Conservation (phyloP, 345 rosid species). For the Pugionium cornutum region DNA sequence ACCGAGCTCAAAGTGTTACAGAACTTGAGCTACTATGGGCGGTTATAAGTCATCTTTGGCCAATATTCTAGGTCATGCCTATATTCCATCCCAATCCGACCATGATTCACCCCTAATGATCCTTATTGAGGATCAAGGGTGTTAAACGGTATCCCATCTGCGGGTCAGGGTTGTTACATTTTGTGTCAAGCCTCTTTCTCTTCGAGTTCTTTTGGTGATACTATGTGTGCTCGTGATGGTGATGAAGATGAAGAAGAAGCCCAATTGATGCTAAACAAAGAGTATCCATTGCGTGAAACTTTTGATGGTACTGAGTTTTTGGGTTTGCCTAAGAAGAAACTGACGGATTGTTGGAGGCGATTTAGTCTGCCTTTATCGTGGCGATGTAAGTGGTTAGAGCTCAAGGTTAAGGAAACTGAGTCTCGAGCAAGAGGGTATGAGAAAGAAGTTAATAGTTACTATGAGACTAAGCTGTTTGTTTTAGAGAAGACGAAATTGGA, state of each 20-base stretch:
- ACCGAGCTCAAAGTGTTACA: no score
- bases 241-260: slow-evolving; percentile 61
- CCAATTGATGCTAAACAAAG: slow-evolving; percentile 49
- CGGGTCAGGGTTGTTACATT: no score
- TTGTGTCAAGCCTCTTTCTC: slow-evolving; percentile 47
- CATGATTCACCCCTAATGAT: no score
- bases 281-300: slow-evolving; percentile 29
- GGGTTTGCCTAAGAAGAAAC: slow-evolving; percentile 60
- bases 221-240: slow-evolving; percentile 45
- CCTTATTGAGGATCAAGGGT: no score
- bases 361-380: slow-evolving; percentile 63
- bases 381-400: slow-evolving; percentile 83
- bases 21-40: no score
- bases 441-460: slow-evolving; percentile 49
- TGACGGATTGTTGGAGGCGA: slow-evolving; percentile 65
- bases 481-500: slow-evolving; percentile 44
- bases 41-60: no score
- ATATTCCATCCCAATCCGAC: no score
- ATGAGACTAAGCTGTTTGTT: slow-evolving; percentile 48
- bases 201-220: slow-evolving; percentile 77
- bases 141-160: no score
- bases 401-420: slow-evolving; percentile 56
- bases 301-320: slow-evolving; percentile 12
- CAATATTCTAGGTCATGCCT: no score
- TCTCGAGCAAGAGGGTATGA: slow-evolving; percentile 58